A percentile compares a stretch with the other conserved stretches of the same genome.
phyloP scores from a whole-genome alignment of 2,329 filamentous ascomycete species.

The Aspergillus jensenii region DNA sequence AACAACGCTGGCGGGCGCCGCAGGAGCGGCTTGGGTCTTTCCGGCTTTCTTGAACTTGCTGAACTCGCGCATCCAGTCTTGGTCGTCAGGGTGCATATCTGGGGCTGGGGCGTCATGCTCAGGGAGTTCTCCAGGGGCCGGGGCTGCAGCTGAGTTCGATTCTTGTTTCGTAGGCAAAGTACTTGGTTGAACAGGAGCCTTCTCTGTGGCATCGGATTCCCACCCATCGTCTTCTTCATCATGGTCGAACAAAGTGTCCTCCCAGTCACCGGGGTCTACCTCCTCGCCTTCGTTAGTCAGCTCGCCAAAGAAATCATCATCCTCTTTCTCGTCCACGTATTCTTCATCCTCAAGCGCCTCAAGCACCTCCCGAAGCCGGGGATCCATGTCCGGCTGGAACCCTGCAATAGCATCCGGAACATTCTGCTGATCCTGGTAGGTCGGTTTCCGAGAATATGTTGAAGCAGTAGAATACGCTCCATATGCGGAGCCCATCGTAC shows the following conservation, averaged over 20 bases:
- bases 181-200: conserved; percentile 54
- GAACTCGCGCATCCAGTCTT: conserved; percentile 90
- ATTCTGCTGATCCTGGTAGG: conserved; percentile 91
- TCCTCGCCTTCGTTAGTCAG: conserved; percentile 68
- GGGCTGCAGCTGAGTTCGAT: conserved; percentile 10
- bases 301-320: conserved; percentile 79
- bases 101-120: conserved; percentile 39
- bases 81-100: conserved; percentile 60
- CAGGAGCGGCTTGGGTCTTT: conserved; percentile 45
- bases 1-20: conserved; percentile 36
- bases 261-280: conserved; percentile 77
- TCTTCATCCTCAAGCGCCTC: conserved; percentile 95
- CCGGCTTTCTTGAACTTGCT: conserved; percentile 86
- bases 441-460: conserved; percentile 72
- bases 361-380: conserved; percentile 81
- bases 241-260: conserved; percentile 55
- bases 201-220: conserved; percentile 92
- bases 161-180: conserved; percentile 20
- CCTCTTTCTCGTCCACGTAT: conserved; percentile 77
- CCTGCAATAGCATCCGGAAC: conserved; percentile 88
- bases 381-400: conserved; percentile 98
- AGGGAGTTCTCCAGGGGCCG: conserved; percentile 32
- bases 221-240: conserved; percentile 75
- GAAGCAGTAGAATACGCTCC: conserved; percentile 53
- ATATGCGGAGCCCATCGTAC: conserved; percentile 29